These are phyloP conservation scores for Cenchrus americanus DNA, from an alignment of 176 grass and related monocot species.

Conservation along the genomic window DNA sequence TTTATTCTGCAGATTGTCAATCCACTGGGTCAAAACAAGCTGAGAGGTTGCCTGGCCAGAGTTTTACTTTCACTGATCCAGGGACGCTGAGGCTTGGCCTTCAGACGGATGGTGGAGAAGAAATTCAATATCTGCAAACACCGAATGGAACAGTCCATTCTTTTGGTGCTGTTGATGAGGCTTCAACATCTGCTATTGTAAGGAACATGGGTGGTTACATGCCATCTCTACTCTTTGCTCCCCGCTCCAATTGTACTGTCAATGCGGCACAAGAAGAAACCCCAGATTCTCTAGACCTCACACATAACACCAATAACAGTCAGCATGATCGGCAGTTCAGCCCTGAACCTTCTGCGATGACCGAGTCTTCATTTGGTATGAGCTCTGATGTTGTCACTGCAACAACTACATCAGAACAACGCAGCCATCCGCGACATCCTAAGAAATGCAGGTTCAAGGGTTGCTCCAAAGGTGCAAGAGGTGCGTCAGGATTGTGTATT, in stretches of 20 bases:
- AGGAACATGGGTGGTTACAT: slow-evolving; percentile 75
- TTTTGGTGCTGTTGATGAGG: slow-evolving; percentile 60
- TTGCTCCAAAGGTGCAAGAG: slow-evolving; percentile 71
- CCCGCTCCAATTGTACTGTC: slow-evolving; percentile 19
- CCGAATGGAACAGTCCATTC: slow-evolving; percentile 39
- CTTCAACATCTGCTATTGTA: slow-evolving; percentile 69
- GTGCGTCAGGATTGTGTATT: slow-evolving; percentile 67
- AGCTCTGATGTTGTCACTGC: slow-evolving; percentile 55
- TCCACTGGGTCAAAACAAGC: slow-evolving; percentile 43
- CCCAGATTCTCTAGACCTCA: slow-evolving; percentile 39
- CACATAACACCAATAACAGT: background rate
- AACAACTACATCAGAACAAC: slow-evolving; percentile 53
- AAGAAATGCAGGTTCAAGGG: slow-evolving; percentile 78
- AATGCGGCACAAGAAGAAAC: slow-evolving; percentile 32
- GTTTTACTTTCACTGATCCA: slow-evolving; percentile 44
- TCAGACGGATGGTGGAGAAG: slow-evolving; percentile 46
- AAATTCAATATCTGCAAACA: slow-evolving; percentile 27
- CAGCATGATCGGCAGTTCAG: slow-evolving; percentile 52
- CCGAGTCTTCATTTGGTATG: slow-evolving; percentile 57
- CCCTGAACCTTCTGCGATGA: slow-evolving; percentile 60
- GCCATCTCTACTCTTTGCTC: slow-evolving; percentile 71
- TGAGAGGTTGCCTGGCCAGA: slow-evolving; percentile 41
- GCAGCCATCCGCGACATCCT: slow-evolving; percentile 51
- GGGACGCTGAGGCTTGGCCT: slow-evolving; percentile 63
- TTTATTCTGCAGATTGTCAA: slow-evolving; percentile 53